Percentiles rank a stretch among this genome's conserved stretches.
Evolutionary conservation across 352 stramenopile species (phyloP).

Genomic region (Phytopythium cucurbitacearum): DNA sequence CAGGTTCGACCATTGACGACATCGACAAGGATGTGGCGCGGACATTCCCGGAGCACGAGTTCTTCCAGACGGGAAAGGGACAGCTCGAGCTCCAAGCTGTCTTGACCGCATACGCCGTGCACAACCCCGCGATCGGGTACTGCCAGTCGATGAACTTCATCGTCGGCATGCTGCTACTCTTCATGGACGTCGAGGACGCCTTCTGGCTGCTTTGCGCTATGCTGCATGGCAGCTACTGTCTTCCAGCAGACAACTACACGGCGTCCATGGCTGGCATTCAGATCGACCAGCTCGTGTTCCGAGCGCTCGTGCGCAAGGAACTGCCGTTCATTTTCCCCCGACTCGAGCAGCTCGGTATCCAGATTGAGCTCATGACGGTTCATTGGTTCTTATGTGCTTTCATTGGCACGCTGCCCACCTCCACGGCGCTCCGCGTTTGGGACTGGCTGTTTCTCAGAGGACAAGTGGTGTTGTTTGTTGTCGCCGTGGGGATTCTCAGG

Average conservation of each 20-base stretch:
- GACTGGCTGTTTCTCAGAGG: constrained; percentile 77
- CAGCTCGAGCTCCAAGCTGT: constrained; percentile 49
- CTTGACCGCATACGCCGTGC: constrained; percentile 49
- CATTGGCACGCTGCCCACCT: constrained; percentile 72
- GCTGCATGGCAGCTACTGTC: constrained; percentile 32
- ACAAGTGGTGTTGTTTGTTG: constrained; percentile 44
- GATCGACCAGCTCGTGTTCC: constrained; percentile 73
- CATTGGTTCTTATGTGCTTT: constrained; percentile 86
- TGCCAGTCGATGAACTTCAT: constrained; percentile 83
- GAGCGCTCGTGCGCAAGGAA: constrained; percentile 43
- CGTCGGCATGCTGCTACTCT: constrained; percentile 57
- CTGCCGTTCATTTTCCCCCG: constrained; percentile 30
- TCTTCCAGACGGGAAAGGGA: constrained; percentile 42
- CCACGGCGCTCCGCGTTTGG: constrained; percentile 68
- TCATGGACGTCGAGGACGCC: constrained; percentile 67
- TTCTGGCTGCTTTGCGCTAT: constrained; percentile 81
- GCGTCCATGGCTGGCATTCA: constrained; percentile 69
- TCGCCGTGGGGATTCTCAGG: constrained; percentile 41
- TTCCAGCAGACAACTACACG: constrained; percentile 76
- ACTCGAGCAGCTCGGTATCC: constrained; percentile 33
- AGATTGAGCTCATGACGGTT: constrained; percentile 72
- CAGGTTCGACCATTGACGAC: constrained; percentile 25
- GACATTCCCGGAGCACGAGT: constrained; percentile 58
- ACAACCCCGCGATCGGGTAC: constrained; percentile 54
- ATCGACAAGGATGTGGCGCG: constrained; percentile 66